Evolutionary conservation across 495 filamentous ascomycete genomes (phyloP).

Genomic region (Haplographium delicatum): DNA sequence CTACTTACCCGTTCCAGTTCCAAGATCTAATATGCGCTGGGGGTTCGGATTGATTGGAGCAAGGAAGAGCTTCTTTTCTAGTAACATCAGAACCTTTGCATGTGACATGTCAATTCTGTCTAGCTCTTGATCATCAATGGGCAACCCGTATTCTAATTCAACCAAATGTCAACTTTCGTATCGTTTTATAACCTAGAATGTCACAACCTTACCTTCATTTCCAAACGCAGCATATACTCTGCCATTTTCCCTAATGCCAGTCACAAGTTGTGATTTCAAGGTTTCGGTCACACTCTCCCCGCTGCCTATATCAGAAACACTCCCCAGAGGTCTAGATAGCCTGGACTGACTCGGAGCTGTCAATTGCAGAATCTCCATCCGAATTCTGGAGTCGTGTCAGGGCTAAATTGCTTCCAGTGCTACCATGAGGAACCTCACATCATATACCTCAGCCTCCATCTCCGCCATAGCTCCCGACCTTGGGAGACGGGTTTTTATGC

Average conservation of each 20-base stretch:
- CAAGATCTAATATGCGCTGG: slow-evolving; percentile 51
- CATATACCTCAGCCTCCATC: slow-evolving; percentile 1
- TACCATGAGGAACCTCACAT: neutral
- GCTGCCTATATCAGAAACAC: neutral
- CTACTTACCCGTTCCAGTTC: slow-evolving; percentile 55
- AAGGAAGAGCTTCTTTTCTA: slow-evolving; percentile 39
- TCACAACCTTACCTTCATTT: slow-evolving; percentile 9
- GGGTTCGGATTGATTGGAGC: slow-evolving; percentile 33
- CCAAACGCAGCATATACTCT: slow-evolving; percentile 17
- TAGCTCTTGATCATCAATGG: slow-evolving; percentile 22
- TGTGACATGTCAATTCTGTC: slow-evolving; percentile 24
- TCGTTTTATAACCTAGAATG: neutral
- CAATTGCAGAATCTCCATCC: slow-evolving; percentile 12
- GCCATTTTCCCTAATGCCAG: slow-evolving; percentile 17
- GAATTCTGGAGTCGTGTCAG: neutral
- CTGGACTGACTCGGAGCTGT: neutral
- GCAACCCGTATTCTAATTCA: slow-evolving; percentile 16
- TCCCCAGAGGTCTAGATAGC: neutral
- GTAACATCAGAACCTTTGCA: slow-evolving; percentile 8
- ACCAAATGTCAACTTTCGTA: neutral
- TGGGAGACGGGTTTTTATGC: no score
- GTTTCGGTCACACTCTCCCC: slow-evolving; percentile 9
- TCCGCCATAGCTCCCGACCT: slow-evolving; percentile 6
- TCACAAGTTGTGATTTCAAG: neutral
- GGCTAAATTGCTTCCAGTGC: neutral